Evolutionary conservation across 176 grass and related monocot genomes (phyloP).

Genomic region (Pontederia crassipes): DNA sequence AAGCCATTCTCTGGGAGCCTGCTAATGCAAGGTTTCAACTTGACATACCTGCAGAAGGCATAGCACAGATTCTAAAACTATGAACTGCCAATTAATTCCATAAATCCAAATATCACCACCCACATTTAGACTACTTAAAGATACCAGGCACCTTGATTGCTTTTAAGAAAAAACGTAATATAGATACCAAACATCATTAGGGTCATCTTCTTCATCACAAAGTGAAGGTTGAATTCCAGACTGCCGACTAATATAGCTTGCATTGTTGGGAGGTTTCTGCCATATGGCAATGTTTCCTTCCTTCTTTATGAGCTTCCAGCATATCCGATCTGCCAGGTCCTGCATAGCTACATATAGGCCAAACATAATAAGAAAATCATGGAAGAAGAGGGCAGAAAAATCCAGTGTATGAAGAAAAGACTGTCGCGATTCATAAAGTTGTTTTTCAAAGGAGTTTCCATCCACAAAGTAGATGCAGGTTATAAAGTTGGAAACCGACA

Average conservation of each 20-base stretch:
- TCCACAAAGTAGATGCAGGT: too few species aligned
- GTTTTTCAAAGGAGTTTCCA: too few species aligned
- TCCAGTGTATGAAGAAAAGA: neutral
- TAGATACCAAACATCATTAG: slow-evolving; percentile 66
- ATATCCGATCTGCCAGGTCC: neutral
- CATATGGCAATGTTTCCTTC: slow-evolving; percentile 90
- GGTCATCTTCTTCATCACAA: slow-evolving; percentile 54
- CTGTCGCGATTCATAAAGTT: neutral
- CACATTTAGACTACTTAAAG: too few species aligned
- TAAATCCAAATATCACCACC: too few species aligned
- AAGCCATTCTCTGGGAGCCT: slow-evolving; percentile 27
- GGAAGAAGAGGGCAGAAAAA: neutral
- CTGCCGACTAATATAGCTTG: slow-evolving; percentile 54
- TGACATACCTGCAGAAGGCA: slow-evolving; percentile 20
- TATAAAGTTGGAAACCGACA: too few species aligned
- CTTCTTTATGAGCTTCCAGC: slow-evolving; percentile 92
- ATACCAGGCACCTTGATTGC: too few species aligned
- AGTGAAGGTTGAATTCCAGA: slow-evolving; percentile 49
- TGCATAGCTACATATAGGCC: too few species aligned
- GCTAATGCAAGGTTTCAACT: slow-evolving; percentile 31
- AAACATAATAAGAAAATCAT: neutral
- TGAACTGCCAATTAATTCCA: too few species aligned
- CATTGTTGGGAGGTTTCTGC: slow-evolving; percentile 72
- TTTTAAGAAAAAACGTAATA: neutral
- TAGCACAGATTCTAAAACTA: too few species aligned